Evolutionary conservation across 2,329 filamentous ascomycete genomes (phyloP).

Genomic region (Cordyceps javanica): DNA sequence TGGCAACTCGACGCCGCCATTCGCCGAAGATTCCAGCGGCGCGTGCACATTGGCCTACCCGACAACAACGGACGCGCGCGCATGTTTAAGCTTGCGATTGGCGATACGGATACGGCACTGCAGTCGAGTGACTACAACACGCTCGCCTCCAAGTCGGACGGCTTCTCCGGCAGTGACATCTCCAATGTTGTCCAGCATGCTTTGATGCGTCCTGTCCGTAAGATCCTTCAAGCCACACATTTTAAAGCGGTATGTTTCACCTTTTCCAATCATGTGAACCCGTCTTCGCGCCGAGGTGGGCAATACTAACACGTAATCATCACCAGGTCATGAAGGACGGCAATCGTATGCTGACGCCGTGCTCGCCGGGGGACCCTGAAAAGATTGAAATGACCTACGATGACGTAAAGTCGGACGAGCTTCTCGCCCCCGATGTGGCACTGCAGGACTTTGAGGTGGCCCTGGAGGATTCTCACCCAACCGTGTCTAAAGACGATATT

Average conservation of each 20-base stretch:
- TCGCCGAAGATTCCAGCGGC: constrained; percentile 86
- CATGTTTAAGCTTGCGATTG: constrained; percentile 96
- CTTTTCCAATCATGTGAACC: no score
- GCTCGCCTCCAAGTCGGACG: constrained; percentile 77
- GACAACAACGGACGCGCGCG: constrained; percentile 79
- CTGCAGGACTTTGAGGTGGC: constrained; percentile 93
- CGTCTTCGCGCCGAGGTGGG: background rate
- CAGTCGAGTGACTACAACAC: constrained; percentile 70
- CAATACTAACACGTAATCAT: background rate
- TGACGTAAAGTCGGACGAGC: constrained; percentile 72
- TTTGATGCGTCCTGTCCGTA: constrained; percentile 92
- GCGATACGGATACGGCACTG: constrained; percentile 82
- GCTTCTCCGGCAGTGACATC: constrained; percentile 95
- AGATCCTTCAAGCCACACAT: constrained; percentile 95
- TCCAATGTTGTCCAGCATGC: constrained; percentile 92
- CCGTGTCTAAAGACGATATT: constrained; percentile 82
- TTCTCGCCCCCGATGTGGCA: constrained; percentile 79
- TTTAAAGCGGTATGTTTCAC: constrained; percentile 71
- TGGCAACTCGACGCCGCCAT: constrained; percentile 98
- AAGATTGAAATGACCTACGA: constrained; percentile 94
- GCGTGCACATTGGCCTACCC: constrained; percentile 92
- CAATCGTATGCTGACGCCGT: constrained; percentile 70
- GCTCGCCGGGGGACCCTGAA: constrained; percentile 81
- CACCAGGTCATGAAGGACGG: constrained; percentile 63
- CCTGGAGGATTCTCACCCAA: constrained; percentile 80